A percentile compares a stretch with the other conserved stretches of the same genome.
phyloP scores from a whole-genome alignment of 495 filamentous ascomycete genomes.

The Xylaria sp. region DNA sequence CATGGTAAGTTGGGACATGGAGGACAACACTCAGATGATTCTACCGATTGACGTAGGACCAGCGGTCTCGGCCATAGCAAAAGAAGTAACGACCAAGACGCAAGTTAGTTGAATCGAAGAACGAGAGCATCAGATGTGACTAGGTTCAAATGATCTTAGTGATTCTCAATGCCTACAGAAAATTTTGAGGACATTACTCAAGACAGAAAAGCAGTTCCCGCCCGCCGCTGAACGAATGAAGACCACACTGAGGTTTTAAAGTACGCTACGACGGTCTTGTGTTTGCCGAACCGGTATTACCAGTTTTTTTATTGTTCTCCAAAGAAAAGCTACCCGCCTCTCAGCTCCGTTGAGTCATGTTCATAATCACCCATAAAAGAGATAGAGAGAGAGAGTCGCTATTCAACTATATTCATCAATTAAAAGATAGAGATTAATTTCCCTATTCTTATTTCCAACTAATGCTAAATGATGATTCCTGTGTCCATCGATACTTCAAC shows the following conservation, averaged over 20 bases:
- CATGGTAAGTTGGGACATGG: not conserved
- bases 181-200: not conserved
- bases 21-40: not conserved
- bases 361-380: constrained; percentile 1
- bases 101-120: not conserved
- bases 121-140: not conserved
- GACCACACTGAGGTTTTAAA: not conserved
- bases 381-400: not conserved
- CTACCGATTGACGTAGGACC: not conserved
- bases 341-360: not conserved
- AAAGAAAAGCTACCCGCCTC: not conserved
- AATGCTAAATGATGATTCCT: not conserved
- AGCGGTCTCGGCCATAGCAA: not conserved
- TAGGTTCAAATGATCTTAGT: not conserved
- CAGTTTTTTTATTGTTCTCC: not conserved
- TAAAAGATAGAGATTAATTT: not conserved
- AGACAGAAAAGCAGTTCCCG: not conserved
- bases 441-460: not conserved
- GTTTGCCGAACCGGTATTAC: not conserved
- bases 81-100: not conserved
- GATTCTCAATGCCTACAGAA: too few species aligned
- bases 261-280: not conserved
- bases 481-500: not conserved
- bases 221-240: not conserved
- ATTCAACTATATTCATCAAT: not conserved